A percentile compares a stretch with the other conserved stretches of the same genome.
phyloP scores from a whole-genome alignment of 1,284 basidiomycete genomes.

The Tilletiopsis washingtonensis region DNA sequence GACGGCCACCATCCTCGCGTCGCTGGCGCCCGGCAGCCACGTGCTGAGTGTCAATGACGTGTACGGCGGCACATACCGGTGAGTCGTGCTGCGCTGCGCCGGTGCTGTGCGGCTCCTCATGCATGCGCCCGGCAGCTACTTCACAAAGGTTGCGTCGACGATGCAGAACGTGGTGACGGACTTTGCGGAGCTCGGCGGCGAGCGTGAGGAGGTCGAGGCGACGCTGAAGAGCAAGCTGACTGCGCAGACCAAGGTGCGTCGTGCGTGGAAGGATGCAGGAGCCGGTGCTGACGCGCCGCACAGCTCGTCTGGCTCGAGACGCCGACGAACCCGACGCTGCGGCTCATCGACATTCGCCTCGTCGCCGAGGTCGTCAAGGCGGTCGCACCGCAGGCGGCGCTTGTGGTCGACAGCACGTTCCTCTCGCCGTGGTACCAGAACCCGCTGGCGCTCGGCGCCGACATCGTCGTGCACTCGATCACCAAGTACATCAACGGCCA shows the following conservation, averaged over 20 bases:
- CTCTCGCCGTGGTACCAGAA: slow-evolving; percentile 84
- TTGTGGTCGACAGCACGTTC: slow-evolving; percentile 49
- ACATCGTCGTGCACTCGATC: slow-evolving; percentile 63
- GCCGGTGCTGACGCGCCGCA: not conserved
- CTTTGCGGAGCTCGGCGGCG: slow-evolving; percentile 65
- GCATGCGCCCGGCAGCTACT: no score
- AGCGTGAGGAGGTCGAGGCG: slow-evolving; percentile 53
- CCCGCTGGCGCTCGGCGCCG: slow-evolving; percentile 75
- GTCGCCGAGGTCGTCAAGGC: slow-evolving; percentile 58
- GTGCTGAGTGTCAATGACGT: slow-evolving; percentile 57
- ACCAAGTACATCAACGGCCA: slow-evolving; percentile 88
- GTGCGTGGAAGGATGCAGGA: not conserved
- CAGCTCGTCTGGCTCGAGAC: slow-evolving; percentile 94
- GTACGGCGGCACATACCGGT: slow-evolving; percentile 90
- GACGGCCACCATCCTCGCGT: slow-evolving; percentile 73
- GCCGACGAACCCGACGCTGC: slow-evolving; percentile 88
- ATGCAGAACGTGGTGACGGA: slow-evolving; percentile 68
- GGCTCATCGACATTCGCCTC: slow-evolving; percentile 68
- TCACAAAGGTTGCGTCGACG: slow-evolving; percentile 66
- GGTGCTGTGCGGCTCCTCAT: no score
- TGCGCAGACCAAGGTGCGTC: slow-evolving; percentile 61
- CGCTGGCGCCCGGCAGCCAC: slow-evolving; percentile 63
- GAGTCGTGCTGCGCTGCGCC: no score
- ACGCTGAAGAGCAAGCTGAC: slow-evolving; percentile 59
- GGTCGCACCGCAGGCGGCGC: slow-evolving; percentile 53